Conservation (phyloP, 2,329 filamentous ascomycete species). For the Phaeophleospora eucalypticola region DNA sequence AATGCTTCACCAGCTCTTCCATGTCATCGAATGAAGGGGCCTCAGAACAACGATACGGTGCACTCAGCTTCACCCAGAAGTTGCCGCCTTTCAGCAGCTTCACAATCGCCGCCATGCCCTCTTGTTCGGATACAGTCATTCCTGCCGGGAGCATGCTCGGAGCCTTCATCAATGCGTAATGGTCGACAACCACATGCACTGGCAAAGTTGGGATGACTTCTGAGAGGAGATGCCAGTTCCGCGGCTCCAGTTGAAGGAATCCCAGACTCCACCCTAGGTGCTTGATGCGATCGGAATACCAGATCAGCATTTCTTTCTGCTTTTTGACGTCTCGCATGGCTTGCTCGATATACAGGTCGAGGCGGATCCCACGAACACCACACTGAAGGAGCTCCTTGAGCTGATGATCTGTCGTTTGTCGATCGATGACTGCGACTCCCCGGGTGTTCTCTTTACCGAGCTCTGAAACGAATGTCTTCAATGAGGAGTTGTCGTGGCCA, state of each 20-base stretch:
- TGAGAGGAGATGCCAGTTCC: not conserved
- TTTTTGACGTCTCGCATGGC: no score
- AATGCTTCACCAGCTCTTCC: conserved; percentile 1
- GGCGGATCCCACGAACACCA: no score
- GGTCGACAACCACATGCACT: conserved; percentile 3
- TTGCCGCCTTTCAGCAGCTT: not conserved
- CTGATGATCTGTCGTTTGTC: no score
- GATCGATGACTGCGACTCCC: no score
- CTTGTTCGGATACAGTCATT: not conserved
- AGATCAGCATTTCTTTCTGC: no score
- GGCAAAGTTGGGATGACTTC: not conserved
- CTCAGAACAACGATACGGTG: conserved; percentile 4
- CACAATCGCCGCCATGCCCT: not conserved
- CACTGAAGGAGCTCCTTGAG: no score
- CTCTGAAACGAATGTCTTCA: no score
- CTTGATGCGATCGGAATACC: no score
- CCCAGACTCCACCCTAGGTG: no score
- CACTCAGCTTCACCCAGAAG: conserved; percentile 3
- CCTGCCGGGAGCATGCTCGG: not conserved
- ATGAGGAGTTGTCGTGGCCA: no score
- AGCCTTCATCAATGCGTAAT: conserved; percentile 1
- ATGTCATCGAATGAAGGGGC: not conserved
- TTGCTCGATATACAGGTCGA: no score
- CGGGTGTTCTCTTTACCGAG: no score
- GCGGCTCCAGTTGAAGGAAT: not conserved